A percentile compares a stretch with the other conserved stretches of the same genome.
These are phyloP conservation scores for Lenzites betulinus DNA, from an alignment of 768 basidiomycete genomes.

Conservation along the genomic window DNA sequence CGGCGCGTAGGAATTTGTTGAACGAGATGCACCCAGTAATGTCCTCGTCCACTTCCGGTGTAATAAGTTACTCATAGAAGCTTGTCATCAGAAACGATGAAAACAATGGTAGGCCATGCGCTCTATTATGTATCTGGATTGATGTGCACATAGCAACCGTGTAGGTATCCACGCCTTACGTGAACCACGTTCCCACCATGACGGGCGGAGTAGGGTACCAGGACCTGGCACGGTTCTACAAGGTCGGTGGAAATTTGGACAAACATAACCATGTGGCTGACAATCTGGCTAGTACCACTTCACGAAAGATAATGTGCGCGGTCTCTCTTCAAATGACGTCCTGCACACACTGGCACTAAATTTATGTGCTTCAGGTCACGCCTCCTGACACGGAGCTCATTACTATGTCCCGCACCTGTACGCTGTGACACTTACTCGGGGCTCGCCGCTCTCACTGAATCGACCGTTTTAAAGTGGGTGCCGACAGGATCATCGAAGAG, in stretches of 20 bases:
- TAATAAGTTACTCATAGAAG: too few relatives aligned
- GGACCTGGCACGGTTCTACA: constrained; percentile 49
- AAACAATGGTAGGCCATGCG: constrained; percentile 38
- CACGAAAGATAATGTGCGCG: constrained; percentile 32
- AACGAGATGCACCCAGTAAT: constrained; percentile 43
- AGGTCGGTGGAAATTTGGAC: constrained; percentile 27
- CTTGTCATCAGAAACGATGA: constrained; percentile 39
- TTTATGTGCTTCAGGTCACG: constrained; percentile 33
- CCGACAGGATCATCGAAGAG: constrained; percentile 49
- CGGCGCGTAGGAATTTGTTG: constrained; percentile 38
- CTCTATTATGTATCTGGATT: not conserved
- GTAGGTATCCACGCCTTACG: constrained; percentile 44
- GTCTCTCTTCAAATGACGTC: too few relatives aligned
- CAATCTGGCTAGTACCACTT: constrained; percentile 39
- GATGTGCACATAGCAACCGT: not conserved
- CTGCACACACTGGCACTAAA: not conserved
- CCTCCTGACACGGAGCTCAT: constrained; percentile 43
- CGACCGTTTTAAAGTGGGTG: constrained; percentile 34
- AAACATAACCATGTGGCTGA: too few relatives aligned
- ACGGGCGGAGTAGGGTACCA: constrained; percentile 48
- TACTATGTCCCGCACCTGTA: constrained; percentile 45
- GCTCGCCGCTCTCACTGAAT: not conserved
- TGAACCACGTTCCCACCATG: constrained; percentile 45
- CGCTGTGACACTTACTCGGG: not conserved
- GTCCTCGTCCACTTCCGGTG: not conserved